Conservation (phyloP, 2,329 filamentous ascomycete genomes). For the Aspergillus awamori region DNA sequence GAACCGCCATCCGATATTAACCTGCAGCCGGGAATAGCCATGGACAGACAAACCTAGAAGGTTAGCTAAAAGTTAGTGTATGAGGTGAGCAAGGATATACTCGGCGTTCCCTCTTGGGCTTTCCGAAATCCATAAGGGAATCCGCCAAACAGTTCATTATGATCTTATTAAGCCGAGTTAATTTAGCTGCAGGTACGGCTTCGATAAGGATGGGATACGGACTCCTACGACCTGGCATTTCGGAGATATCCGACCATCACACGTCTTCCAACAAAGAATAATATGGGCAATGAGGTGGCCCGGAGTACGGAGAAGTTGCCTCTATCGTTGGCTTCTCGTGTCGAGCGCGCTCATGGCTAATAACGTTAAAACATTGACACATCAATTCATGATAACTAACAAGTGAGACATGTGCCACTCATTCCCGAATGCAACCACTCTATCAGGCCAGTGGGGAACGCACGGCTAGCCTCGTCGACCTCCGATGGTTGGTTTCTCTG, state of each 20-base stretch:
- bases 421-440: constrained; percentile 20
- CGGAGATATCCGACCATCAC: neutral
- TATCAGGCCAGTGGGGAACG: constrained; percentile 18
- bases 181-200: constrained; percentile 4
- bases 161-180: neutral
- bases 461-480: neutral
- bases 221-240: neutral
- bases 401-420: constrained; percentile 20
- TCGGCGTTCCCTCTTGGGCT: neutral
- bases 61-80: neutral
- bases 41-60: neutral
- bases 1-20: neutral
- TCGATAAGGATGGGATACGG: constrained; percentile 2
- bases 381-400: constrained; percentile 16
- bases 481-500: neutral
- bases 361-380: constrained; percentile 11
- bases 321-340: neutral
- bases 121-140: neutral
- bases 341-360: neutral
- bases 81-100: neutral
- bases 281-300: neutral
- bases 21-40: neutral
- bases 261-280: neutral
- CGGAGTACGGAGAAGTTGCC: constrained; percentile 2
- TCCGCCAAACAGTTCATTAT: neutral